phyloP scores from a whole-genome alignment of 495 filamentous ascomycete genomes.

The Aeminium ludgeri region DNA sequence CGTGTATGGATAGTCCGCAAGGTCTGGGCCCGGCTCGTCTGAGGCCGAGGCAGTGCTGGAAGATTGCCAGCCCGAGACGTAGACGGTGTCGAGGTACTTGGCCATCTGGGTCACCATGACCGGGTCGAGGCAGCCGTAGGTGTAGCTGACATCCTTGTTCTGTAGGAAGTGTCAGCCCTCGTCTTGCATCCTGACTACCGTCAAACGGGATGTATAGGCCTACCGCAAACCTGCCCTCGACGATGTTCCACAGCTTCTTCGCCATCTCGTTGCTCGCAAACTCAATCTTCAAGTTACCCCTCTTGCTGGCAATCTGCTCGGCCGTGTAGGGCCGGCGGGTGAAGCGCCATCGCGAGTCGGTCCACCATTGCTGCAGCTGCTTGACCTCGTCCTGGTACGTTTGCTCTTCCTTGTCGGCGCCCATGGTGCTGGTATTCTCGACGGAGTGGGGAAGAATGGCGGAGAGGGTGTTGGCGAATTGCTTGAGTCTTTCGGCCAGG shows the following conservation, averaged over 20 bases:
- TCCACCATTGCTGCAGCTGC: conserved; percentile 88
- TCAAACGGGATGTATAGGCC: conserved; percentile 14
- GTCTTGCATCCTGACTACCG: neutral
- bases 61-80: conserved; percentile 97
- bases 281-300: conserved; percentile 77
- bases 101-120: conserved; percentile 99
- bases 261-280: conserved; percentile 75
- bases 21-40: conserved; percentile 91
- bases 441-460: conserved; percentile 6
- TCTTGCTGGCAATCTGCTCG: conserved; percentile 90
- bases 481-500: conserved; percentile 16
- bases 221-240: conserved; percentile 74
- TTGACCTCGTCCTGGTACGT: conserved; percentile 64
- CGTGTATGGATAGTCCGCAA: conserved; percentile 96
- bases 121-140: conserved; percentile 92
- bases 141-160: conserved; percentile 74
- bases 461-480: conserved; percentile 8
- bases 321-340: conserved; percentile 88
- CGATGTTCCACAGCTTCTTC: conserved; percentile 87
- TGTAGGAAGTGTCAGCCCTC: conserved; percentile 21
- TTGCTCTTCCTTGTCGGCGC: conserved; percentile 53
- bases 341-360: conserved; percentile 74
- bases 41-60: conserved; percentile 87
- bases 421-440: neutral
- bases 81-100: conserved; percentile 95